Base-by-base conservation (phyloP, 768 basidiomycete genomes). In the Kwoniella botswanensis region DNA sequence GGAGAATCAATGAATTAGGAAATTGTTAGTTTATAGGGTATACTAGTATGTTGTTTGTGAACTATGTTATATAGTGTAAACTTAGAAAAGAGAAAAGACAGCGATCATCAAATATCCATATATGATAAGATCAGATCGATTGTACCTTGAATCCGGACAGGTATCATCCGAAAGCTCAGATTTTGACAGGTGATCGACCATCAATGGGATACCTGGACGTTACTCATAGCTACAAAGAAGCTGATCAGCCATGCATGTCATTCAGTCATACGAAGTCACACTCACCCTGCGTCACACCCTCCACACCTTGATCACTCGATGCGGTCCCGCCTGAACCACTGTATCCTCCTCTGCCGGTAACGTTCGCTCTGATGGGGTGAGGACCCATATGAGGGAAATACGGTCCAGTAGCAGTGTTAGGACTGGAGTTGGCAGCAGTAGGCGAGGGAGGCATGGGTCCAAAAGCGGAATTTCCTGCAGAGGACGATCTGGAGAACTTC, bases 321-420 rank as follows among this genome's bases (percentile, higher is more conserved):
- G 53, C 50, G 15, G 26, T 52, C 21, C 41, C 60, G 11, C 43
- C 53, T 35, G 54, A 21, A 2, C 61, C 57, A 1, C 61, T 66
- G n/a, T 72, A 67, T 10, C 68, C 65, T 24, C 59, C 69, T 50
- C 53, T 55, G 44, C 67, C 68, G 54, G 54, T 75, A 18, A 63
- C 68, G 46, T 70, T 70, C 4, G 68, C 68, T 41, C 68, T 41
- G 11, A 70, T 70, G 21, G 68, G 68, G 64, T 70, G 70, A 35
- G 55, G 69, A 18, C 70, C 60, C 13, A 58, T 61, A 35, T 62
- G 63, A 3, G 77, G 76, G 59, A 79, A 79, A 35, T 71, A 77
- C 54, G 71, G 78, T 17, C 74, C 76, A 61, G 71, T 79, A n/a
- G 78, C 75, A 18, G 78, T 79, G 55, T 73, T 77, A 2, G 78